Percentiles rank a stretch among this genome's conserved stretches.
Evolutionary conservation across 2,329 filamentous ascomycete species (phyloP).

Genomic region (Neonectria magnoliae): DNA sequence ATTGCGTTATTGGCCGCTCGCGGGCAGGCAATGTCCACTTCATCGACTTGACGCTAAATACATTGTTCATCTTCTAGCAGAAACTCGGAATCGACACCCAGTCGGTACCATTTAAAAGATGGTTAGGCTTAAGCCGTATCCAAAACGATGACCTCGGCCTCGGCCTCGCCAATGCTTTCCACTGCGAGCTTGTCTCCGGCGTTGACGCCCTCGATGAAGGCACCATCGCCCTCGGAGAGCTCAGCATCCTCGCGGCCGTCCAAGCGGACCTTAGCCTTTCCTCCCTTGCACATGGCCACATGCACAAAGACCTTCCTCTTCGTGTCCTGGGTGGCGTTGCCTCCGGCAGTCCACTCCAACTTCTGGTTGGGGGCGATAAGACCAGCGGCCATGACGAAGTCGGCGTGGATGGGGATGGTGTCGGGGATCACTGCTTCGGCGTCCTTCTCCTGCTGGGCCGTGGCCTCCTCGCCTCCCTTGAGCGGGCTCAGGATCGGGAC

Average conservation of each 20-base stretch:
- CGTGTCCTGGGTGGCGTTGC: constrained; percentile 57
- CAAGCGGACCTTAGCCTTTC: constrained; percentile 76
- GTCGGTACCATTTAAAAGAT: background rate
- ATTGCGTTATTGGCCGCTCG: background rate
- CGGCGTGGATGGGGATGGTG: constrained; percentile 86
- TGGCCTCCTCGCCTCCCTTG: constrained; percentile 71
- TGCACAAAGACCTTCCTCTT: constrained; percentile 83
- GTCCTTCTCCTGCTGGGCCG: constrained; percentile 68
- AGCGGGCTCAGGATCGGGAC: constrained; percentile 81
- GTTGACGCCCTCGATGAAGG: constrained; percentile 74
- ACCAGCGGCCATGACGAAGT: constrained; percentile 83
- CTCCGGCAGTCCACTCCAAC: constrained; percentile 80
- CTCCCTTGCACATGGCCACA: constrained; percentile 80
- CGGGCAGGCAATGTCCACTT: background rate
- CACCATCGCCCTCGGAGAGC: constrained; percentile 82
- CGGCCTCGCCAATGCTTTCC: constrained; percentile 74
- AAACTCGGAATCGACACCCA: background rate
- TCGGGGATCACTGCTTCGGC: constrained; percentile 68
- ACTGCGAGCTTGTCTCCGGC: constrained; percentile 71
- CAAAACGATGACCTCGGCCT: constrained; percentile 75
- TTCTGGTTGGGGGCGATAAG: constrained; percentile 72
- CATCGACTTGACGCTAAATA: constrained; percentile 20
- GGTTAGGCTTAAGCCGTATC: constrained; percentile 63
- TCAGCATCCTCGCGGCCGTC: constrained; percentile 72
- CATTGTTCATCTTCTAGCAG: constrained; percentile 9